Evolutionary conservation across 805 yeast species (phyloP).

Genomic region (Pichia cabralensis): DNA sequence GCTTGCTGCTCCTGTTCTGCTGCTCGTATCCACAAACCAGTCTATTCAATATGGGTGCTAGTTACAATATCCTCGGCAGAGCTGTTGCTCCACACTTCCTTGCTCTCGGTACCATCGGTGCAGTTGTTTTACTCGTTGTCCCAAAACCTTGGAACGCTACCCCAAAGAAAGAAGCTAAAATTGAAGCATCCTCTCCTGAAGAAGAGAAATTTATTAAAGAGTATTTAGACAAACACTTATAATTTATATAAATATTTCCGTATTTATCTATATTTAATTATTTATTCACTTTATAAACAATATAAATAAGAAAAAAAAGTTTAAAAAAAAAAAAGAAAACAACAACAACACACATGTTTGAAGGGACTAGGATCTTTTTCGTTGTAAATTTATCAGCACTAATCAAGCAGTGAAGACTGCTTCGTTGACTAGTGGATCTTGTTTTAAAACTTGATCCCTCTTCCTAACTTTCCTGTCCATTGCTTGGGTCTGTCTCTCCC

Average conservation of each 20-base stretch:
- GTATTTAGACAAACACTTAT: slow-evolving; percentile 41
- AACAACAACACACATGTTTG: too few species aligned
- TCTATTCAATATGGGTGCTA: slow-evolving; percentile 58
- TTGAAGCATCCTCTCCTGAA: slow-evolving; percentile 73
- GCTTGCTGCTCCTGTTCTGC: too few species aligned
- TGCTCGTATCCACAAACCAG: too few species aligned
- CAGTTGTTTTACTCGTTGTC: slow-evolving; percentile 48
- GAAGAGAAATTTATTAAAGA: slow-evolving; percentile 81
- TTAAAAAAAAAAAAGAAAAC: too few species aligned
- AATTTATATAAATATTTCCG: background rate
- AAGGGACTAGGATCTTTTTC: too few species aligned
- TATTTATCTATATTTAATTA: background rate
- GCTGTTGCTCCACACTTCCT: slow-evolving; percentile 78
- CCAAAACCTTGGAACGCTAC: slow-evolving; percentile 71
- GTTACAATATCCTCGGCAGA: slow-evolving; percentile 78
- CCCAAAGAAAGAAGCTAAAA: slow-evolving; percentile 50
- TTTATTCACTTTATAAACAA: background rate
- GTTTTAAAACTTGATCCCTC: slow-evolving; percentile 64
- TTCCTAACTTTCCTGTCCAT: slow-evolving; percentile 62
- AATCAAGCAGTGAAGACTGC: slow-evolving; percentile 64
- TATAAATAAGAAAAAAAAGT: background rate
- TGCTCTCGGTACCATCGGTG: slow-evolving; percentile 71
- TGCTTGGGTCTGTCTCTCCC: slow-evolving; percentile 70
- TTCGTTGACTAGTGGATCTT: slow-evolving; percentile 77
- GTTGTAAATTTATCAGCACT: too few species aligned